Evolutionary conservation across 306 rosid genomes (phyloP).

Genomic region (Ormosia semicastrata): DNA sequence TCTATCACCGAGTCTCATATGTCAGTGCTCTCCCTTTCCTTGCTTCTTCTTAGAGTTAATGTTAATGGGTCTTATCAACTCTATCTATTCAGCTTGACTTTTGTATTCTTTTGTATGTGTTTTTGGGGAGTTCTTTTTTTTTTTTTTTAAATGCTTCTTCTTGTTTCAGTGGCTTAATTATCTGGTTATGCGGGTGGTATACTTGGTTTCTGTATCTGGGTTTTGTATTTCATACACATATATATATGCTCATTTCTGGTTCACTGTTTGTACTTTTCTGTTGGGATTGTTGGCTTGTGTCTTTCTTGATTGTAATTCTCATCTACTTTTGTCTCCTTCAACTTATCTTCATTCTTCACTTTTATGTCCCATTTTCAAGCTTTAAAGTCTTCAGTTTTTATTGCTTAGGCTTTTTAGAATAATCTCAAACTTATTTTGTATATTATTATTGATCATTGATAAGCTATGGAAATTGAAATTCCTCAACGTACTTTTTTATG

Average conservation of each 20-base stretch:
- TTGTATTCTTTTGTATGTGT: not conserved
- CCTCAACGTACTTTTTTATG: slow-evolving; percentile 6
- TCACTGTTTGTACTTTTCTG: slow-evolving; percentile 9
- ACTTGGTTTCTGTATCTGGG: slow-evolving; percentile 28
- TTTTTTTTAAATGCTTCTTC: not conserved
- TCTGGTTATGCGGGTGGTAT: not conserved
- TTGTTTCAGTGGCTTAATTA: not conserved
- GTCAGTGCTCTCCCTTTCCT: slow-evolving; percentile 30
- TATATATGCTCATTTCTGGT: slow-evolving; percentile 9
- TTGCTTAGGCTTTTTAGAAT: slow-evolving; percentile 4
- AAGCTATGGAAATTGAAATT: slow-evolving; percentile 2
- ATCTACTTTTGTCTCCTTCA: slow-evolving; percentile 35
- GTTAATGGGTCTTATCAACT: slow-evolving; percentile 28
- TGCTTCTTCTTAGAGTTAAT: slow-evolving; percentile 13
- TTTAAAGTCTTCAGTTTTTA: slow-evolving; percentile 8
- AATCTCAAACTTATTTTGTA: not conserved
- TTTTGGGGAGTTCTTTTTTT: not conserved
- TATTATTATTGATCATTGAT: not conserved
- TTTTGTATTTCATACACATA: not conserved
- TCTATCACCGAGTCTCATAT: slow-evolving; percentile 22
- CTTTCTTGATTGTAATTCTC: slow-evolving; percentile 33
- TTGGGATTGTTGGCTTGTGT: slow-evolving; percentile 26
- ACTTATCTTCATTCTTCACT: slow-evolving; percentile 25
- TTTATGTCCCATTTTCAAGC: slow-evolving; percentile 17
- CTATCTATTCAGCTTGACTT: slow-evolving; percentile 22